phyloP scores from a whole-genome alignment of 1,284 basidiomycete genomes.

The Entoloma clypeatum region DNA sequence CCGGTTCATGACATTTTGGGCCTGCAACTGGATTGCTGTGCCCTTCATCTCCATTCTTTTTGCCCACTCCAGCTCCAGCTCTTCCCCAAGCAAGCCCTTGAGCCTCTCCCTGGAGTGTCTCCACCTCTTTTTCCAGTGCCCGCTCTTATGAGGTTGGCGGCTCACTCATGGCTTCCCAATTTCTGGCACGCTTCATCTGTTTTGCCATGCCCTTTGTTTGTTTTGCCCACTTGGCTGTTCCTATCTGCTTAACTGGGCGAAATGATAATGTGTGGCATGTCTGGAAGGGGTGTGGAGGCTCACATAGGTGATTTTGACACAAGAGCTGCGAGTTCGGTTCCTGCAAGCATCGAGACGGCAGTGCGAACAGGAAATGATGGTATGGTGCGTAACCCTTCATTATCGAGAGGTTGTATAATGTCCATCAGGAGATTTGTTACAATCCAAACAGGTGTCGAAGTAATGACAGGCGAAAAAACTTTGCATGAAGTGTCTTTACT shows the following conservation, averaged over 20 bases:
- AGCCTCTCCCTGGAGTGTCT: no score
- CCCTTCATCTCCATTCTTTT: not conserved
- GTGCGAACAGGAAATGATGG: not conserved
- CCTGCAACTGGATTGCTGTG: not conserved
- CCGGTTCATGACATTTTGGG: constrained; percentile 1
- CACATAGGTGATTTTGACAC: constrained; percentile 4
- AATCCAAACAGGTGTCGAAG: constrained; percentile 6
- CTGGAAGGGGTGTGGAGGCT: not conserved
- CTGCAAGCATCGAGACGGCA: not conserved
- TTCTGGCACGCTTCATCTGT: not conserved
- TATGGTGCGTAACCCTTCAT: not conserved
- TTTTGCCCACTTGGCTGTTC: not conserved
- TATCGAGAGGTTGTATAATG: not conserved
- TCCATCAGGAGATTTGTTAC: constrained; percentile 5
- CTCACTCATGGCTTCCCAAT: no score
- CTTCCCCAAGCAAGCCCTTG: constrained; percentile 1
- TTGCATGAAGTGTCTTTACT: constrained; percentile 7
- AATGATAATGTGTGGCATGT: not conserved
- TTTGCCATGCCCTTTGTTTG: not conserved
- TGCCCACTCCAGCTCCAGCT: not conserved
- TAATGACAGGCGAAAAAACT: not conserved
- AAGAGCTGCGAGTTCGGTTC: not conserved
- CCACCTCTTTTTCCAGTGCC: no score
- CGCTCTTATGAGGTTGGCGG: no score
- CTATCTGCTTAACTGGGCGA: constrained; percentile 2